A percentile compares a stretch with the other conserved stretches of the same genome.
Evolutionary conservation across 139 green algal genomes (phyloP).

Genomic region (Chlamydomonas asymmetrica): DNA sequence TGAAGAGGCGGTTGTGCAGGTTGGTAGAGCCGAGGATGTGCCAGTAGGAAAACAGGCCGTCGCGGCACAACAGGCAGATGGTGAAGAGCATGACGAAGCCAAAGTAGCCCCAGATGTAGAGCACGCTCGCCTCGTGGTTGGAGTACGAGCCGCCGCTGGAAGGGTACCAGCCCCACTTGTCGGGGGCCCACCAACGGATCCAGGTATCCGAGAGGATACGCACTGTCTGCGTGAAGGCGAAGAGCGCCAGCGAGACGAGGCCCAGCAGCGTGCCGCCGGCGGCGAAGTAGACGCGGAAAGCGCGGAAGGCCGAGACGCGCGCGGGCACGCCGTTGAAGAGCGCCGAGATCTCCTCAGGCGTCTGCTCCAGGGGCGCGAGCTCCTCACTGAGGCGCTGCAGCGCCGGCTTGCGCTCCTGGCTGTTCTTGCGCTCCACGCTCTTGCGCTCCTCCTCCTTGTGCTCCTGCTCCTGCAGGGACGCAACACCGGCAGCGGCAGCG

Average conservation of each 20-base stretch:
- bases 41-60: slow-evolving; percentile 48
- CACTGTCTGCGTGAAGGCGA: slow-evolving; percentile 49
- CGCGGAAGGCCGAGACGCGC: slow-evolving; percentile 18
- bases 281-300: slow-evolving; percentile 38
- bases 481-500: no score
- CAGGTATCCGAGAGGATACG: slow-evolving; percentile 26
- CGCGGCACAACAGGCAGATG: slow-evolving; percentile 51
- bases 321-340: slow-evolving; percentile 43
- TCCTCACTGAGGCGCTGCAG: no score
- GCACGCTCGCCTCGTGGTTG: background rate
- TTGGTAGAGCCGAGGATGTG: slow-evolving; percentile 35
- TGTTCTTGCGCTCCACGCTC: slow-evolving; percentile 5
- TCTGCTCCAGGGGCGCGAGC: slow-evolving; percentile 18
- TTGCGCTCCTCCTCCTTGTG: slow-evolving; percentile 12
- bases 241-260: slow-evolving; percentile 39
- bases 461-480: slow-evolving; percentile 22
- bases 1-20: slow-evolving; percentile 56
- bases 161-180: slow-evolving; percentile 28
- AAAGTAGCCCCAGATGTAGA: slow-evolving; percentile 61
- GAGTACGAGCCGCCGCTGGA: background rate
- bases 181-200: slow-evolving; percentile 43
- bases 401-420: slow-evolving; percentile 1
- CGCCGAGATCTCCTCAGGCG: slow-evolving; percentile 33
- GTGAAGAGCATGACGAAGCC: slow-evolving; percentile 53
- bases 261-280: slow-evolving; percentile 42